Evolutionary conservation across 2,329 filamentous ascomycete genomes (phyloP), one percentile per base, ranked within the genome.

Genomic region (Xylariales sp.): DNA sequence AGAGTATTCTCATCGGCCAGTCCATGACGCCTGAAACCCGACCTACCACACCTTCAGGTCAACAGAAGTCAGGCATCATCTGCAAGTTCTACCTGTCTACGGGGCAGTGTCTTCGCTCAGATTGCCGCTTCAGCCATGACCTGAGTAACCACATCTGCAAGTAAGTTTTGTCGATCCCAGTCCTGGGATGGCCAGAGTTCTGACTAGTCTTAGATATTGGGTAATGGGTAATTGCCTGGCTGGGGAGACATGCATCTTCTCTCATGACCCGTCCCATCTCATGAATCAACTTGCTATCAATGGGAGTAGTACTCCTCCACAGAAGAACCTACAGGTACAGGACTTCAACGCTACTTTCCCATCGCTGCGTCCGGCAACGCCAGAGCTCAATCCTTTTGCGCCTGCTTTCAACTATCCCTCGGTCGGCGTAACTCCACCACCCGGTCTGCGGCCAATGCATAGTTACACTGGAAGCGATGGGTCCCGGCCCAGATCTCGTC

Each of bases 61-160:
- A 86, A 56, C 76, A 84, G 53, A 91, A 89, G 62, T 88, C 86
- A 48, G 85, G 88, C 19, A 84, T 96, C 28, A 87, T 97, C 31
- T 98, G 93, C 77, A 95, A 95, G 65, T 98, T 97, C 63, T 97
- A 89, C 73, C 72, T 98, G 49, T 91, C 90, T 8, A 94, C 86
- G 6, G 93, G 93, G n/a, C 87, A 93, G 63, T 98, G 93, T 62
- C 81, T 96, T 40, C 82, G 93, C 45, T 91, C 91, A 46, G 93
- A 98, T 64, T 98, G 93, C 63, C 84, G 91, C 44, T 98, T 97
- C 65, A 95, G 90, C 52, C 93, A 98, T 63, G 91, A 98, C 61
- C 76, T 95, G 32, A 95, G 88, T 59, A 94, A 87, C 58, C 93
- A 96, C 56, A 78, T 98, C 47, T 98, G 93, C 90, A 97, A 97